Conservation (phyloP, 768 basidiomycete genomes). For the Phylloporus rhodoxanthus region DNA sequence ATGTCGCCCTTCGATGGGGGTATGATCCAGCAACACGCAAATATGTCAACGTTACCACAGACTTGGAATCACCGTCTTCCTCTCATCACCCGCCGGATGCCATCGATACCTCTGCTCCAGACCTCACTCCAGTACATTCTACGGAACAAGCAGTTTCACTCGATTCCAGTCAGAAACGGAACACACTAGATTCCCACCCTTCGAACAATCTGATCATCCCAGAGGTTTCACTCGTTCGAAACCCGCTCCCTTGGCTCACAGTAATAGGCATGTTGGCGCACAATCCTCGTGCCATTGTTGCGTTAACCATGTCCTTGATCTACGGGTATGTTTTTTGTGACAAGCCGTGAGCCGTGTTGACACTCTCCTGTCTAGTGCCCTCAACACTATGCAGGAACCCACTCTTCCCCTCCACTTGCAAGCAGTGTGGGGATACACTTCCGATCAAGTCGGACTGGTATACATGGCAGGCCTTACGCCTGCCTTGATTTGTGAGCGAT, state of each 20-base stretch:
- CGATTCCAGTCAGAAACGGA: not conserved
- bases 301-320: constrained; percentile 41
- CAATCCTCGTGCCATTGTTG: constrained; percentile 45
- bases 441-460: constrained; percentile 56
- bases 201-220: not conserved
- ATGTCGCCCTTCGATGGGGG: constrained; percentile 45
- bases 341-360: not conserved
- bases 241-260: constrained; percentile 34
- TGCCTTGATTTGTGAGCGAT: constrained; percentile 52
- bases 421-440: constrained; percentile 41
- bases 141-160: not conserved
- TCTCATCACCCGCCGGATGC: not conserved
- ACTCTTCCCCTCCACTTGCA: constrained; percentile 53
- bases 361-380: constrained; percentile 32
- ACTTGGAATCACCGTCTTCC: constrained; percentile 7
- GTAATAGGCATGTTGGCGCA: constrained; percentile 39
- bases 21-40: constrained; percentile 34
- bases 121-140: not conserved
- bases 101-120: not conserved
- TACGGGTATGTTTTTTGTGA: constrained; percentile 43
- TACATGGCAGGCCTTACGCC: constrained; percentile 62
- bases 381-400: constrained; percentile 49
- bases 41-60: not conserved
- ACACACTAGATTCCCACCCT: not conserved
- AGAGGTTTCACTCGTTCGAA: constrained; percentile 12